phyloP scores from a whole-genome alignment of 352 stramenopile genomes.

The Globisporangium iwayamae region DNA sequence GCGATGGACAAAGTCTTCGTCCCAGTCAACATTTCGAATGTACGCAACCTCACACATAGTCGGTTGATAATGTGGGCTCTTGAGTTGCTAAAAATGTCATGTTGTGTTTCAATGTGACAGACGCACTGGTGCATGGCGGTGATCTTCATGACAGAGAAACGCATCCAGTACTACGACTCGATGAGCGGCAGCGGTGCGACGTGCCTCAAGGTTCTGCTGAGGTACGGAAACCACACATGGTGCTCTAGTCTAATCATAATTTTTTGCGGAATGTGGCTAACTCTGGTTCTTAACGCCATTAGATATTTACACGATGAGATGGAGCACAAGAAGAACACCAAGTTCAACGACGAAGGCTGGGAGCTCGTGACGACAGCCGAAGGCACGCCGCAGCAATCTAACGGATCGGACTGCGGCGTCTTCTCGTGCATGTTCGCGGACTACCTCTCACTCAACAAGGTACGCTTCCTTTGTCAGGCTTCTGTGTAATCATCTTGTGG shows the following conservation, averaged over 20 bases:
- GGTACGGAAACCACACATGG: slow-evolving; percentile 19
- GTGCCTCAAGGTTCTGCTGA: slow-evolving; percentile 71
- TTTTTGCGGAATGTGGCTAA: no score
- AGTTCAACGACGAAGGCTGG: slow-evolving; percentile 62
- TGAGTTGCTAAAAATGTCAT: background rate
- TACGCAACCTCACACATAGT: slow-evolving; percentile 22
- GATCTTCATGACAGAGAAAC: slow-evolving; percentile 85
- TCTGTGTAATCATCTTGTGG: background rate
- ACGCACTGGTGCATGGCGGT: slow-evolving; percentile 86
- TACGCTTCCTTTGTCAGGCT: slow-evolving; percentile 19
- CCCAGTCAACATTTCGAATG: slow-evolving; percentile 83
- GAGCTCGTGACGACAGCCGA: slow-evolving; percentile 56
- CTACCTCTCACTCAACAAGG: slow-evolving; percentile 63
- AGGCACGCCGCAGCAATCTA: slow-evolving; percentile 70
- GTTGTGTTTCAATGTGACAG: slow-evolving; percentile 22
- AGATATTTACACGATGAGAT: slow-evolving; percentile 85
- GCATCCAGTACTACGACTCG: slow-evolving; percentile 88
- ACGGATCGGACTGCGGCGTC: slow-evolving; percentile 81
- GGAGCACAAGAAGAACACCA: slow-evolving; percentile 79
- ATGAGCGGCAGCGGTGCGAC: slow-evolving; percentile 67
- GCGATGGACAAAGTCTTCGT: slow-evolving; percentile 90
- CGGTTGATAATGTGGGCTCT: no score
- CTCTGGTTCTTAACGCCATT: background rate
- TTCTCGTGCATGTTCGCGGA: slow-evolving; percentile 88
- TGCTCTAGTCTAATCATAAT: no score